phyloP scores from a whole-genome alignment of 441 rosid genomes.

The Brassica balearica region DNA sequence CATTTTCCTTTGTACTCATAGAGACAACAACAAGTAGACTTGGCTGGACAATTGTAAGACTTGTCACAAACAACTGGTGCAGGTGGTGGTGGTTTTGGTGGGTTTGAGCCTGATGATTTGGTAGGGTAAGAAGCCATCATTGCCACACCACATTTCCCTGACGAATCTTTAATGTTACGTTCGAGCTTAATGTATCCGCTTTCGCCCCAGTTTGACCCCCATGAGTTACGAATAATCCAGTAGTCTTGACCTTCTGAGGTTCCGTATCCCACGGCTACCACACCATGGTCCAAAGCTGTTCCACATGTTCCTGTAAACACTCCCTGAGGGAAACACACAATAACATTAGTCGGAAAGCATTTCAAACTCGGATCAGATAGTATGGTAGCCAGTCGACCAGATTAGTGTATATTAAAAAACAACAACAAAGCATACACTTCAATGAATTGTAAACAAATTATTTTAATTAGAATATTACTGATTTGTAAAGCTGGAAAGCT shows the following conservation, averaged over 20 bases:
- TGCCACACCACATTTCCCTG: conserved; percentile 69
- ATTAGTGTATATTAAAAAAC: background rate
- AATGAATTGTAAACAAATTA: background rate
- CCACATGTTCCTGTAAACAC: conserved; percentile 50
- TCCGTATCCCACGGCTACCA: conserved; percentile 48
- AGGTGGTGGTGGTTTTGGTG: conserved; percentile 63
- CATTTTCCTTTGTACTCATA: conserved; percentile 52
- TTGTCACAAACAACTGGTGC: conserved; percentile 68
- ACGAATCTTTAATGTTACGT: conserved; percentile 46
- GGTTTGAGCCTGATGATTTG: conserved; percentile 56
- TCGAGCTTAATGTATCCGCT: conserved; percentile 58
- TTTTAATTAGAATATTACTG: conserved; percentile 51
- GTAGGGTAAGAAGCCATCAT: conserved; percentile 66
- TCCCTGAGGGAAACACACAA: conserved; percentile 40
- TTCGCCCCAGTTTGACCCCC: conserved; percentile 76
- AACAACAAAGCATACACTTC: background rate
- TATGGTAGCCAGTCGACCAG: background rate
- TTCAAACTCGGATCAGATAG: background rate
- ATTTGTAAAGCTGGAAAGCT: conserved; percentile 64
- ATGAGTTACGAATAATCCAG: conserved; percentile 48
- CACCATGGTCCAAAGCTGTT: conserved; percentile 49
- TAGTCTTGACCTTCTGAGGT: conserved; percentile 42
- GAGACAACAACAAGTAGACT: conserved; percentile 67
- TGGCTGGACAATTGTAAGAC: conserved; percentile 55
- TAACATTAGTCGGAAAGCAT: background rate